These are phyloP conservation scores for Paraphaeosphaeria sporulosa DNA, from an alignment of 2,329 filamentous ascomycete genomes.

Conservation along the genomic window DNA sequence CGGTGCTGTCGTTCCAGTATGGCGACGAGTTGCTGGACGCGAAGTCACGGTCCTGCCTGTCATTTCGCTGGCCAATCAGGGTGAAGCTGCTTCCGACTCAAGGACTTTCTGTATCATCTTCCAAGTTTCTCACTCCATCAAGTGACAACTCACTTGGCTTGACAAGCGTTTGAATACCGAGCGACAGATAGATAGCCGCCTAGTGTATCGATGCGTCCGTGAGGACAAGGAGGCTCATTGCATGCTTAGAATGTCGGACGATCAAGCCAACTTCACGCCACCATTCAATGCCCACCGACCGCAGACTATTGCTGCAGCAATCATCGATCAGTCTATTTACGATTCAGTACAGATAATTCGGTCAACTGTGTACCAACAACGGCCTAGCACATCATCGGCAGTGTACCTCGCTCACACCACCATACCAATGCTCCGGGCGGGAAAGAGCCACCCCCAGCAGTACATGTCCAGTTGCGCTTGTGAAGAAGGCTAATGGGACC, in stretches of 20 bases:
- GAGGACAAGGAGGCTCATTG: background rate
- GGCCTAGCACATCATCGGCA: background rate
- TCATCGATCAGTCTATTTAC: background rate
- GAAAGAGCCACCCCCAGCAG: background rate
- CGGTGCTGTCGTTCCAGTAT: background rate
- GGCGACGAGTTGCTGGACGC: conserved; percentile 15
- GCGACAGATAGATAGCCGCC: background rate
- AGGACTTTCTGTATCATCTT: no score
- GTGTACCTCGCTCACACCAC: conserved; percentile 2
- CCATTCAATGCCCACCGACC: background rate
- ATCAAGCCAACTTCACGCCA: conserved; percentile 1
- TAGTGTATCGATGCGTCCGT: background rate
- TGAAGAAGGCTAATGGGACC: background rate
- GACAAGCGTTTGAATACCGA: no score
- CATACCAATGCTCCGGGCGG: background rate
- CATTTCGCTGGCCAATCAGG: conserved; percentile 11
- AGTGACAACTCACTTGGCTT: no score
- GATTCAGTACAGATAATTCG: background rate
- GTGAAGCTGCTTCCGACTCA: background rate
- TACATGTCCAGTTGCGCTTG: background rate
- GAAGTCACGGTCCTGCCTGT: conserved; percentile 24
- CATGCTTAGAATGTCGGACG: background rate
- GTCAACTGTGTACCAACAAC: background rate
- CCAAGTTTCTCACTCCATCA: no score
- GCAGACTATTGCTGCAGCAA: background rate